phyloP scores from a whole-genome alignment of 2,329 filamentous ascomycete species.

The Apiospora sp. region DNA sequence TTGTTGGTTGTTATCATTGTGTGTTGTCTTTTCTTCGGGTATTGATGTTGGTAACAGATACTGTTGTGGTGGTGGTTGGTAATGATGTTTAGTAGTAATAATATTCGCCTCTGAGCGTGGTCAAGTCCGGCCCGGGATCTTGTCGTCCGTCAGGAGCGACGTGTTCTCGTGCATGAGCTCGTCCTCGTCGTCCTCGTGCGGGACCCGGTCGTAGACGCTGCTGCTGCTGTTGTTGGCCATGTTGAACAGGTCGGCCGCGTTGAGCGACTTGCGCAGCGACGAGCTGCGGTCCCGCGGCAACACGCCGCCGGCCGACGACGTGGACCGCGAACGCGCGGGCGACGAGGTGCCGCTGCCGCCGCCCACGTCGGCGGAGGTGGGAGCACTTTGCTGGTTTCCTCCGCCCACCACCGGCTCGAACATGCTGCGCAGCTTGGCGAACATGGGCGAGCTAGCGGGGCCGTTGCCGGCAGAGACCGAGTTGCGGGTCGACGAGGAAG shows the following conservation, averaged over 20 bases:
- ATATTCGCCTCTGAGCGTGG: conserved; percentile 45
- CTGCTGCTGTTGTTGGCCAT: neutral
- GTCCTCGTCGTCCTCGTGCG: conserved; percentile 31
- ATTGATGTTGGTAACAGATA: neutral
- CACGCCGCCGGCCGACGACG: neutral
- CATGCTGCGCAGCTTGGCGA: conserved; percentile 51
- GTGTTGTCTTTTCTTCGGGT: neutral
- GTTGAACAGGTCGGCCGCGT: conserved; percentile 1
- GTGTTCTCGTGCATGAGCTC: conserved; percentile 40
- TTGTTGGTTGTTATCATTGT: neutral
- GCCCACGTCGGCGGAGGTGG: conserved; percentile 36
- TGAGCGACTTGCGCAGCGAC: conserved; percentile 28
- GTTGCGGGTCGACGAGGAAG: conserved; percentile 24
- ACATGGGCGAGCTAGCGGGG: conserved; percentile 39
- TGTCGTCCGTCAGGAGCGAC: conserved; percentile 37
- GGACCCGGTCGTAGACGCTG: neutral
- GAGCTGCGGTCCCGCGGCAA: conserved; percentile 27
- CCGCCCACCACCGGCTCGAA: conserved; percentile 43
- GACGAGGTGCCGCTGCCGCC: conserved; percentile 33
- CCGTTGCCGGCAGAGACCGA: conserved; percentile 26
- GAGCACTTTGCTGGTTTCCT: neutral
- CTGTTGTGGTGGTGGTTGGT: neutral
- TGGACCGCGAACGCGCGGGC: neutral
- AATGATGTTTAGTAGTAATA: neutral
- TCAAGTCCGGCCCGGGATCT: conserved; percentile 41